Evolutionary conservation across 73 alveolate genomes (phyloP).

Genomic region (Blepharisma japonicum): DNA sequence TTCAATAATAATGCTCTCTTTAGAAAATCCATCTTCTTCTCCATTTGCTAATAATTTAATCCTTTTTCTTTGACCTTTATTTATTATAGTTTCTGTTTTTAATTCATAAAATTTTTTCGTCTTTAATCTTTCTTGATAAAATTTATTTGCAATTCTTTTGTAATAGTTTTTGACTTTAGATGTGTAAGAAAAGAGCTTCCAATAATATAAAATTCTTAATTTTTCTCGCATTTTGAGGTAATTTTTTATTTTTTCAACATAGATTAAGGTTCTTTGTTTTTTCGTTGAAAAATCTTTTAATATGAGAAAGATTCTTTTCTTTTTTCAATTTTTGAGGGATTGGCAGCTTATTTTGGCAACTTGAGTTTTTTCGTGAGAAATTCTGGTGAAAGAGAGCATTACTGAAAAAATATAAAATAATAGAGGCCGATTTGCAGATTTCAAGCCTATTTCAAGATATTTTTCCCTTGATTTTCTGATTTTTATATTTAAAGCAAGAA

Average conservation of each 20-base stretch:
- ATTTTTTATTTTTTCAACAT: not conserved
- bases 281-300: not conserved
- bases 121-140: not conserved
- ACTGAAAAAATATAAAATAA: not conserved
- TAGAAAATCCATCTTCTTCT: constrained; percentile 3
- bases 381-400: not conserved
- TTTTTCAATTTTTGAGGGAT: not conserved
- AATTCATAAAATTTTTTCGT: constrained; percentile 8
- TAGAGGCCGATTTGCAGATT: not conserved
- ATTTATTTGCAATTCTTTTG: not conserved
- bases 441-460: not conserved
- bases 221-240: not conserved
- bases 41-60: constrained; percentile 1
- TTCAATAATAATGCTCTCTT: not conserved
- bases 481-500: not conserved
- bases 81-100: constrained; percentile 3
- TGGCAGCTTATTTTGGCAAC: not conserved
- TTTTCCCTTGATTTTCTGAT: not conserved
- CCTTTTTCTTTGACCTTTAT: not conserved
- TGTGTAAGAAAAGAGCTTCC: not conserved
- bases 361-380: not conserved
- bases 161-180: not conserved
- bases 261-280: not conserved
- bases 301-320: not conserved
- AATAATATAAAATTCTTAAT: not conserved